Conservation (phyloP, 441 rosid species). For the Theobroma grandiflorum region DNA sequence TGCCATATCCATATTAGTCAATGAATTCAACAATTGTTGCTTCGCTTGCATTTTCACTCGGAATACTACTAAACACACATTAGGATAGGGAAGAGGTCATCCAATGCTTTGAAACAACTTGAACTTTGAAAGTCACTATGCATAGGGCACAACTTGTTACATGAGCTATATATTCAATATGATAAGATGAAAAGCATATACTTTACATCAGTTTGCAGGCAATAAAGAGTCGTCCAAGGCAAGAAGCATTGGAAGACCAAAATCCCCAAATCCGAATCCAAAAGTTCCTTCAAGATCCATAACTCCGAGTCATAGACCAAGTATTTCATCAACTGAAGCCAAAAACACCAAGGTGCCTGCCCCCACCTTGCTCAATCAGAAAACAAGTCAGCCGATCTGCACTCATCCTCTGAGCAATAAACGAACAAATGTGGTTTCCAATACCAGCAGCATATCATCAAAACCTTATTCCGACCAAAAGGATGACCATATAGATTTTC, state of each 20-base stretch:
- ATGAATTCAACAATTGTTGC: too few relatives aligned
- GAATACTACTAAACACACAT: too few relatives aligned
- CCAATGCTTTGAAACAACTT: background rate
- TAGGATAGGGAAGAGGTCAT: too few relatives aligned
- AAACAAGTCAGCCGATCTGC: conserved; percentile 15
- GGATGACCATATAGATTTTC: conserved; percentile 19
- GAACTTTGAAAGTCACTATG: background rate
- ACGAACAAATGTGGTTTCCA: background rate
- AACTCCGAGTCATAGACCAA: conserved; percentile 33
- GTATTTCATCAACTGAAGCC: conserved; percentile 21
- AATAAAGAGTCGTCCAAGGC: conserved; percentile 27
- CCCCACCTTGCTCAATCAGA: conserved; percentile 22
- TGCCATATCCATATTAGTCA: too few relatives aligned
- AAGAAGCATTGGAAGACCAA: conserved; percentile 24
- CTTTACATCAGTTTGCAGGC: conserved; percentile 50
- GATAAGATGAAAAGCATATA: background rate
- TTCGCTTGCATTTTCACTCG: too few relatives aligned
- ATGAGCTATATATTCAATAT: too few relatives aligned
- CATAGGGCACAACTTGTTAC: too few relatives aligned
- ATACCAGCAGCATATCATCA: background rate
- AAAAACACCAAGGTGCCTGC: conserved; percentile 25
- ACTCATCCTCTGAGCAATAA: background rate
- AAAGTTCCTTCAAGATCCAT: conserved; percentile 16
- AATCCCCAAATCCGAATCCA: conserved; percentile 37
- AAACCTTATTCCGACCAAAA: conserved; percentile 14